Conservation (phyloP, 2,329 filamentous ascomycete genomes). For the Juglanconis oblonga region DNA sequence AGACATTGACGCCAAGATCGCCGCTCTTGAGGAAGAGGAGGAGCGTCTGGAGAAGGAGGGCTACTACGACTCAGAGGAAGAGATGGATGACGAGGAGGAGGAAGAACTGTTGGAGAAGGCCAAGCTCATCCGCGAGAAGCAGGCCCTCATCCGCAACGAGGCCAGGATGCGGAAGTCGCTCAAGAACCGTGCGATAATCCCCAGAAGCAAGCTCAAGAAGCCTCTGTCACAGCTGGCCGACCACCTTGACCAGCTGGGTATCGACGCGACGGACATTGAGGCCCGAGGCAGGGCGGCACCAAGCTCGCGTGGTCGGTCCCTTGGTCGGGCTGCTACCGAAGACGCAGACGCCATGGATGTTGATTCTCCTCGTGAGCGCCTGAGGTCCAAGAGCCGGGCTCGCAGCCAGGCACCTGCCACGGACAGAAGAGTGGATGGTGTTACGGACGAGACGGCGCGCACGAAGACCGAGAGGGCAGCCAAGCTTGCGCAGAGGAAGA, state of each 20-base stretch:
- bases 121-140: constrained; percentile 92
- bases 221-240: constrained; percentile 83
- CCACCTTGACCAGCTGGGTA: constrained; percentile 78
- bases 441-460: constrained; percentile 63
- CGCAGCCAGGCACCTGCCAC: constrained; percentile 54
- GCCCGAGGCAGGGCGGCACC: constrained; percentile 67
- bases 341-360: constrained; percentile 76
- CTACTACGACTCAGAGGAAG: constrained; percentile 83
- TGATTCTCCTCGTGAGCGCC: constrained; percentile 56
- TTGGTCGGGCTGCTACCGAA: constrained; percentile 58
- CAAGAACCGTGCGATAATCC: constrained; percentile 95
- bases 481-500: constrained; percentile 94
- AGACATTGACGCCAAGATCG: constrained; percentile 91
- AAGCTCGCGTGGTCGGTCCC: constrained; percentile 66
- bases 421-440: constrained; percentile 75
- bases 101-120: constrained; percentile 88
- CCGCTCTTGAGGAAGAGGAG: constrained; percentile 91
- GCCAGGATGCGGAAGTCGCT: constrained; percentile 92
- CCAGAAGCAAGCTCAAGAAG: constrained; percentile 76
- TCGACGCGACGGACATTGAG: constrained; percentile 74
- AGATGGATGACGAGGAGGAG: constrained; percentile 84
- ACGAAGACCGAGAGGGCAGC: constrained; percentile 80
- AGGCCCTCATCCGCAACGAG: constrained; percentile 87
- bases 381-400: constrained; percentile 71
- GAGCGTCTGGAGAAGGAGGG: constrained; percentile 88